A percentile compares a stretch with the other conserved stretches of the same genome.
These are phyloP conservation scores for Diutina ranongensis DNA, from an alignment of 1,139 yeast genomes.

Conservation along the genomic window DNA sequence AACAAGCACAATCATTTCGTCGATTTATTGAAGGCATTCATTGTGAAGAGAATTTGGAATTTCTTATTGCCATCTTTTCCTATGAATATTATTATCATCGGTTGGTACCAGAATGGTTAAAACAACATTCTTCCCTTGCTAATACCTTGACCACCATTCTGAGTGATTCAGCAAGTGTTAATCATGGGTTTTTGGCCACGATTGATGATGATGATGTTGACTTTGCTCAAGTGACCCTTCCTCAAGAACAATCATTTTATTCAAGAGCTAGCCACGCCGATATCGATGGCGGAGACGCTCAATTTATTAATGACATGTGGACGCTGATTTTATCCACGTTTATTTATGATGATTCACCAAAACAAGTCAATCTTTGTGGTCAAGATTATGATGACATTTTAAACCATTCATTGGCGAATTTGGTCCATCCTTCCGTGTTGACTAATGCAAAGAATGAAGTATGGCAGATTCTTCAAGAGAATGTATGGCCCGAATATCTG, in stretches of 20 bases:
- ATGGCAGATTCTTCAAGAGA: slow-evolving; percentile 10
- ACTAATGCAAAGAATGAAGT: slow-evolving; percentile 10
- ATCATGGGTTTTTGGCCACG: background rate
- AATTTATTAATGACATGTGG: slow-evolving; percentile 11
- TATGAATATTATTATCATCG: slow-evolving; percentile 18
- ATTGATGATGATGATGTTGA: slow-evolving; percentile 10
- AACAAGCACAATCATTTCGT: slow-evolving; percentile 11
- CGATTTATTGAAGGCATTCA: slow-evolving; percentile 12
- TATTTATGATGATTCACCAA: slow-evolving; percentile 11
- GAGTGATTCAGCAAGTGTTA: background rate
- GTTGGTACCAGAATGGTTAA: slow-evolving; percentile 7
- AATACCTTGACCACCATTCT: background rate
- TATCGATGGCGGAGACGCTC: background rate
- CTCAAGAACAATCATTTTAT: slow-evolving; percentile 24
- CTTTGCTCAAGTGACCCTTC: slow-evolving; percentile 8
- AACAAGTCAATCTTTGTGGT: slow-evolving; percentile 8
- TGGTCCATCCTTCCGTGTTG: slow-evolving; percentile 9
- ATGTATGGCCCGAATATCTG: slow-evolving; percentile 9
- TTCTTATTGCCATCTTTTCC: slow-evolving; percentile 10
- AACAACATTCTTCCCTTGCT: background rate
- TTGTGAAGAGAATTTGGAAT: slow-evolving; percentile 11
- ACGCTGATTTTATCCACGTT: slow-evolving; percentile 8
- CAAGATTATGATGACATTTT: slow-evolving; percentile 1
- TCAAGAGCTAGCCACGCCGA: slow-evolving; percentile 11
- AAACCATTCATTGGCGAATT: slow-evolving; percentile 6